Percentiles rank a stretch among this genome's conserved stretches.
Conservation (phyloP, 805 yeast species). For the Yarrowia alimentaria region DNA sequence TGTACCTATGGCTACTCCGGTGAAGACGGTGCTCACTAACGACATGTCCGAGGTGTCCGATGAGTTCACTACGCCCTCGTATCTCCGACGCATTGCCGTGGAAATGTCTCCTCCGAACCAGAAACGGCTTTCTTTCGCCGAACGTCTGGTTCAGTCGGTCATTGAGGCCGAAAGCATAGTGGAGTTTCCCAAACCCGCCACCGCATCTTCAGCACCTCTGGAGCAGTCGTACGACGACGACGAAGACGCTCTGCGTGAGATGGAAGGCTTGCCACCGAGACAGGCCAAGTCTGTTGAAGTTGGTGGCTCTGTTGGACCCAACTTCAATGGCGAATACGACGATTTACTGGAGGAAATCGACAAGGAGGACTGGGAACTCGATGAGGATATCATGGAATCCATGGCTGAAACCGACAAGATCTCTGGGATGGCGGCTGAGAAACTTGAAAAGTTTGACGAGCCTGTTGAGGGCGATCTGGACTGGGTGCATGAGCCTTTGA, state of each 20-base stretch:
- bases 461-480: conserved; percentile 15
- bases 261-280: conserved; percentile 2
- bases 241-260: conserved; percentile 9
- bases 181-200: neutral
- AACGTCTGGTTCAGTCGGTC: conserved; percentile 7
- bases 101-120: conserved; percentile 7
- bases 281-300: neutral
- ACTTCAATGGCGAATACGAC: too few species aligned
- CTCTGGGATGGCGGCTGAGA: too few species aligned
- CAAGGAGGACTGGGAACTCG: too few species aligned
- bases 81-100: conserved; percentile 34
- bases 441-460: too few species aligned
- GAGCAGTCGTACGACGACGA: neutral
- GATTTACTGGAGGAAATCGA: too few species aligned
- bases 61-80: conserved; percentile 14
- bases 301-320: too few species aligned
- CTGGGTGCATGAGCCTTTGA: conserved; percentile 2
- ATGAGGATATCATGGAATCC: conserved; percentile 11
- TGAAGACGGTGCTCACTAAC: neutral
- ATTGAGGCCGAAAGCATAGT: neutral
- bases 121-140: conserved; percentile 19
- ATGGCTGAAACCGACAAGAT: too few species aligned
- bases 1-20: neutral
- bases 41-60: neutral
- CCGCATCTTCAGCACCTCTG: too few species aligned